phyloP scores from a whole-genome alignment of 2,329 filamentous ascomycete species.

The Phyllosticta citrichinensis region DNA sequence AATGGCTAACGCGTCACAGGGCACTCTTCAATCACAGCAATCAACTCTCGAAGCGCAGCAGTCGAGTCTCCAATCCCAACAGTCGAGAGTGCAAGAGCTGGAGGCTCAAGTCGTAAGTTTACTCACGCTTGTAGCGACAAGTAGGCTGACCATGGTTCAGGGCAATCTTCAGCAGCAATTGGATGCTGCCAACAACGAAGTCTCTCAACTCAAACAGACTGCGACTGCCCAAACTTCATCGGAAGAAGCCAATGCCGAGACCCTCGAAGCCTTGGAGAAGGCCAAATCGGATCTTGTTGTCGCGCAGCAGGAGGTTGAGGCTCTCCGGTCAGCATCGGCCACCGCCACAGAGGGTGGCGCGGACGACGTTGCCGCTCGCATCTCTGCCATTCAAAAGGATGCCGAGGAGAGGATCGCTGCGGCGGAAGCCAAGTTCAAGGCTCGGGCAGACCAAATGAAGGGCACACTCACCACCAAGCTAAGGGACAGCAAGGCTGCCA shows the following conservation, averaged over 20 bases:
- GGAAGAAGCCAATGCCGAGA: neutral
- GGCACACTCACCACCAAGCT: slow-evolving; percentile 59
- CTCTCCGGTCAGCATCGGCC: slow-evolving; percentile 30
- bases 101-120: slow-evolving; percentile 47
- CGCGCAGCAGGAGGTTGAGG: slow-evolving; percentile 37
- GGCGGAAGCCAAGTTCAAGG: slow-evolving; percentile 57
- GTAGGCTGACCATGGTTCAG: slow-evolving; percentile 16
- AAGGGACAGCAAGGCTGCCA: slow-evolving; percentile 36
- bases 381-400: slow-evolving; percentile 38
- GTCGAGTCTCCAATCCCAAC: slow-evolving; percentile 30
- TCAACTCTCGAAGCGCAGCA: neutral
- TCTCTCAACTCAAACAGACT: slow-evolving; percentile 19
- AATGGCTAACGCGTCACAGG: slow-evolving; percentile 12
- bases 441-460: slow-evolving; percentile 60
- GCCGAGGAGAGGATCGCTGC: slow-evolving; percentile 42
- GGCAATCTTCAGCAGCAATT: slow-evolving; percentile 32
- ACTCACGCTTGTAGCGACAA: neutral
- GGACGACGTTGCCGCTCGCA: slow-evolving; percentile 31
- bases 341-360: slow-evolving; percentile 10
- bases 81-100: slow-evolving; percentile 50
- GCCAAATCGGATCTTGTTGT: slow-evolving; percentile 32
- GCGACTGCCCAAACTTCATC: neutral
- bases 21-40: slow-evolving; percentile 8
- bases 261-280: slow-evolving; percentile 19
- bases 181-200: slow-evolving; percentile 23